Percentiles rank a stretch among this genome's conserved stretches.
Evolutionary conservation across 306 rosid species (phyloP).

Genomic region (Argentina anserina): DNA sequence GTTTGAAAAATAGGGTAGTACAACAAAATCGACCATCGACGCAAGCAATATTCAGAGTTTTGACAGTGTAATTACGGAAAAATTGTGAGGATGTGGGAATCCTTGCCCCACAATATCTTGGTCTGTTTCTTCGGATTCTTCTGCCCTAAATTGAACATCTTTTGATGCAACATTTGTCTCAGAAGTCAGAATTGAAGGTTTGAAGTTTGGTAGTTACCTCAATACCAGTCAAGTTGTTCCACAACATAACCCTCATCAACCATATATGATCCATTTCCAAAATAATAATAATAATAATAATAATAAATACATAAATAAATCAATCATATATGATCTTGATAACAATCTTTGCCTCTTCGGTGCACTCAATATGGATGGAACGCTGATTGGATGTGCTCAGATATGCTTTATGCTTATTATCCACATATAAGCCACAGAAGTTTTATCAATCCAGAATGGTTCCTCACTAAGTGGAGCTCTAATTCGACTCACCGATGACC

Average conservation of each 20-base stretch:
- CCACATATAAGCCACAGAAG: conserved; percentile 25
- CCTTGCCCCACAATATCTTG: neutral
- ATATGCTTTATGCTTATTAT: conserved; percentile 6
- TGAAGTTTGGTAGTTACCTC: neutral
- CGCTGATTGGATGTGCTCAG: conserved; percentile 9
- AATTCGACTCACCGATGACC: neutral
- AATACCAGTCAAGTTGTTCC: conserved; percentile 11
- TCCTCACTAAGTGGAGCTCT: neutral
- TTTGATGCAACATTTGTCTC: neutral
- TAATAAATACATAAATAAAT: too few relatives aligned
- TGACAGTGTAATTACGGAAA: neutral
- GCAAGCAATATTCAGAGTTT: neutral
- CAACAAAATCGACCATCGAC: neutral
- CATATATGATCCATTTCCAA: neutral
- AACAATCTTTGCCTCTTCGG: conserved; percentile 11
- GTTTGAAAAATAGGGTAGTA: neutral
- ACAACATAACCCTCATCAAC: neutral
- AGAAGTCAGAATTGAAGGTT: neutral
- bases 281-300: too few relatives aligned
- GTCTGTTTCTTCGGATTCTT: neutral
- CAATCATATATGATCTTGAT: conserved; percentile 3
- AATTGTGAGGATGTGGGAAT: neutral
- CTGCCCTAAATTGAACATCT: conserved; percentile 8
- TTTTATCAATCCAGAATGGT: neutral
- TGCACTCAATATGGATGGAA: neutral